Base-by-base conservation (phyloP, 2,329 filamentous ascomycete species). In the Pseudogymnoascus sp. region DNA sequence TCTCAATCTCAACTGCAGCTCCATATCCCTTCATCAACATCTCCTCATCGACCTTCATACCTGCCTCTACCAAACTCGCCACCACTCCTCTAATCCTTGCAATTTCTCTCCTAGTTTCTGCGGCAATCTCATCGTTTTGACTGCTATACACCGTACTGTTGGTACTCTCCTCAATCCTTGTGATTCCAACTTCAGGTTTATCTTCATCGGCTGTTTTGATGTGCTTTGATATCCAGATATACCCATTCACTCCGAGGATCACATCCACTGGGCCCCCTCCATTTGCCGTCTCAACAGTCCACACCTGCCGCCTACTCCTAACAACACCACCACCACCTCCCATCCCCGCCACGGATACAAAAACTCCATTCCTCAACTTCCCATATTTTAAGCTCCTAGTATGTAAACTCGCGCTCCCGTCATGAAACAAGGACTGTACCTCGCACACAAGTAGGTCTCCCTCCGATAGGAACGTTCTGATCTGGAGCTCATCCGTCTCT, bases 401-500 rank as follows among this genome's bases (percentile, higher is more conserved):
- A 77, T 99, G 94, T 71, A 99, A 79, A 63, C 87, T 88, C 0
- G 94, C 92, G 1, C 85, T 88, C 63, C 92, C 93, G 75, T 97
- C 93, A 63, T 86, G 83, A 74, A 92, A 91, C 62, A 99, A 80
- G 68, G 85, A 85, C 81, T 99, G 94, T 62, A 99, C 94, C 77
- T 99, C 94, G 1, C 94, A 94, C 16, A 97, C 90, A 14, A 99
- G 79, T 61, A 99, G 78, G 73, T 99, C 94, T 11, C 94, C 94
- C 76, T 99, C 94, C 62, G 89, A 87, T 78, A 99, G 97, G 76
- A 97, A 99, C n/a, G 87, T 91, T 60, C 94, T 86, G 75, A 99
- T 97, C 76, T 97, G 94, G 70, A 99, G 81, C 78, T 97, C 94
- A 75, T 99, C 94, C 14, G 94, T 95, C 71, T 93, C 92, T 29